Percentiles rank a stretch among this genome's conserved stretches.
Evolutionary conservation across 768 basidiomycete species (phyloP).

Genomic region (Trametes cingulata): DNA sequence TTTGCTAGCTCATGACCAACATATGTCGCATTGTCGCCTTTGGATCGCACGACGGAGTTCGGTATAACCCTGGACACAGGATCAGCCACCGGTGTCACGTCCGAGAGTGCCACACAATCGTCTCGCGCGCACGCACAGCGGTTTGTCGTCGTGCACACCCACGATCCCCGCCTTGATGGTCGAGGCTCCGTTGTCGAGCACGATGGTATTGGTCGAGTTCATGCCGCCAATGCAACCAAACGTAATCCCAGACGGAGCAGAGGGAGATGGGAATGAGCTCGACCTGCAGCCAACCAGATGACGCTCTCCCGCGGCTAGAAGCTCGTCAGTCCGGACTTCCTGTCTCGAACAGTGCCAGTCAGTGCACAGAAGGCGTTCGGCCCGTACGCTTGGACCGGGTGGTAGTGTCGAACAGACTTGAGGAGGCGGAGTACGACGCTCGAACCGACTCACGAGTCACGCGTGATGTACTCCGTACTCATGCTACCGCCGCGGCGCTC

Average conservation of each 20-base stretch:
- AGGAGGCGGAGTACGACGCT: background rate
- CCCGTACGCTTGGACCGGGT: background rate
- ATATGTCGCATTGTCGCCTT: constrained; percentile 79
- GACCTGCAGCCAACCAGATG: background rate
- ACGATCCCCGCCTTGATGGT: constrained; percentile 75
- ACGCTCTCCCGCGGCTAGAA: constrained; percentile 5
- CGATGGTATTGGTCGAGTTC: constrained; percentile 34
- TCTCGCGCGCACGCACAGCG: constrained; percentile 31
- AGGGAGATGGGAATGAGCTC: constrained; percentile 6
- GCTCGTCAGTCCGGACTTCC: constrained; percentile 1
- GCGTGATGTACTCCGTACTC: constrained; percentile 4
- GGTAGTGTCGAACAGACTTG: background rate
- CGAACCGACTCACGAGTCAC: background rate
- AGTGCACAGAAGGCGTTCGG: background rate
- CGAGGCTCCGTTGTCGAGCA: constrained; percentile 88
- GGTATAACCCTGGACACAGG: constrained; percentile 56
- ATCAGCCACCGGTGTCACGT: background rate
- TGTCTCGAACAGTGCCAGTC: background rate
- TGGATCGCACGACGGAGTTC: constrained; percentile 85
- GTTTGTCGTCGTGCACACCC: constrained; percentile 28
- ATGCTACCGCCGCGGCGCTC: background rate
- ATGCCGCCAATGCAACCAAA: background rate
- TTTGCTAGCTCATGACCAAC: constrained; percentile 80
- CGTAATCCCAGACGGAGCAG: constrained; percentile 5
- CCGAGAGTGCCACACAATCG: background rate